Evolutionary conservation across 73 alveolate species (phyloP).

Genomic region (Paramecium bursaria): DNA sequence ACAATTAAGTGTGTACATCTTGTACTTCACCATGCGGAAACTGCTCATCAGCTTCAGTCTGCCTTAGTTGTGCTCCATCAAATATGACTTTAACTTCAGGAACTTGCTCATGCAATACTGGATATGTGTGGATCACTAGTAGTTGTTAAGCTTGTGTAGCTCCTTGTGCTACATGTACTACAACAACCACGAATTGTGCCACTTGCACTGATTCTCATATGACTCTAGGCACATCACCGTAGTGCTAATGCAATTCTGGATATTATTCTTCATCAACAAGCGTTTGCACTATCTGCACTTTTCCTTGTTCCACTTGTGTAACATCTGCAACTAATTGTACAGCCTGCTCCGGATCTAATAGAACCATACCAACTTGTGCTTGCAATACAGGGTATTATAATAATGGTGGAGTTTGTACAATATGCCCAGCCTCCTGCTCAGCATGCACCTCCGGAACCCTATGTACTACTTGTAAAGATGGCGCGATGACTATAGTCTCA

Average conservation of each 20-base stretch:
- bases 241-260: not conserved
- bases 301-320: not conserved
- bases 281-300: not conserved
- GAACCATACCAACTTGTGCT: not conserved
- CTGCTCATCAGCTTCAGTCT: too few species aligned
- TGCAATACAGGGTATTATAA: conserved; percentile 38
- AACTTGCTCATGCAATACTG: too few species aligned
- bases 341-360: not conserved
- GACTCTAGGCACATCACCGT: too few species aligned
- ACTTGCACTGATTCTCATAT: not conserved
- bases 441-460: conserved; percentile 1
- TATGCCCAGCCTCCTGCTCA: not conserved
- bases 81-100: too few species aligned
- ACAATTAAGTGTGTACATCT: not conserved
- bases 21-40: too few species aligned
- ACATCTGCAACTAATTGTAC: conserved; percentile 7
- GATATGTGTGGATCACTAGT: too few species aligned
- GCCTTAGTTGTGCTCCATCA: too few species aligned
- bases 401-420: not conserved
- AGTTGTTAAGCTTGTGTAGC: too few species aligned
- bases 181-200: conserved; percentile 2
- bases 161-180: too few species aligned
- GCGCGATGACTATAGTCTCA: too few species aligned
- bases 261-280: not conserved
- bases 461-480: too few species aligned